Percentiles rank a stretch among this genome's conserved stretches.
phyloP scores from a whole-genome alignment of 495 filamentous ascomycete species.

The Tricharina praecox region DNA sequence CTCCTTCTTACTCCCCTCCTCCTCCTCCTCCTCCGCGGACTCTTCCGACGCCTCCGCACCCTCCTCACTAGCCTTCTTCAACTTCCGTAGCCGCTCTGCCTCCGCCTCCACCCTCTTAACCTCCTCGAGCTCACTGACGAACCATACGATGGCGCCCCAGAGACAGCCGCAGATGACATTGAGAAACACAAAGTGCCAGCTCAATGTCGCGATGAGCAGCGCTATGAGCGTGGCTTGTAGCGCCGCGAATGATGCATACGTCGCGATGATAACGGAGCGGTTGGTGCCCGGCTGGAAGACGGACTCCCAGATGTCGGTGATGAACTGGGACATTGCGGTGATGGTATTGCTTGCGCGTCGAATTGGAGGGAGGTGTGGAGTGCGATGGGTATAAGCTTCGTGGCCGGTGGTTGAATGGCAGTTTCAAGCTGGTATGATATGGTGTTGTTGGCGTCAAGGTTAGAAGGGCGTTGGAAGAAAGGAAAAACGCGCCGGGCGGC shows the following conservation, averaged over 20 bases:
- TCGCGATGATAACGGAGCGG: conserved; percentile 70
- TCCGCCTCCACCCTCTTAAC: conserved; percentile 49
- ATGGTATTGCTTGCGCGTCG: too few species aligned
- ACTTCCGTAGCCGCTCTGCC: conserved; percentile 34
- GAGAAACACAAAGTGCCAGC: conserved; percentile 71
- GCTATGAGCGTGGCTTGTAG: conserved; percentile 61
- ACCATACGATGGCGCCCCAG: conserved; percentile 95
- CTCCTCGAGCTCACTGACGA: conserved; percentile 57
- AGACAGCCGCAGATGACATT: conserved; percentile 61
- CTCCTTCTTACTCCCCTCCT: conserved; percentile 27
- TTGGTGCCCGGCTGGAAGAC: conserved; percentile 87
- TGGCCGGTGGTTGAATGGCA: too few species aligned
- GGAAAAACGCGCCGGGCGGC: too few species aligned
- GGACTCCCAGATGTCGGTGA: conserved; percentile 70
- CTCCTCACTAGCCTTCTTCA: conserved; percentile 22
- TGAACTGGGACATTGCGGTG: conserved; percentile 63
- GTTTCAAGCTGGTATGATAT: too few species aligned
- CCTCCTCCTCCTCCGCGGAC: conserved; percentile 17
- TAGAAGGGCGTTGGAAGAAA: too few species aligned
- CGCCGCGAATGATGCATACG: conserved; percentile 71
- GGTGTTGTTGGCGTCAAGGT: too few species aligned
- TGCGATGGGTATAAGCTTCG: too few species aligned
- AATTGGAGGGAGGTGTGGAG: too few species aligned
- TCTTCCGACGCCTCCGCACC: conserved; percentile 26
- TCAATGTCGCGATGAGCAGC: conserved; percentile 67